phyloP scores from a whole-genome alignment of 257 asterid species.

The Jacaranda copaia region DNA sequence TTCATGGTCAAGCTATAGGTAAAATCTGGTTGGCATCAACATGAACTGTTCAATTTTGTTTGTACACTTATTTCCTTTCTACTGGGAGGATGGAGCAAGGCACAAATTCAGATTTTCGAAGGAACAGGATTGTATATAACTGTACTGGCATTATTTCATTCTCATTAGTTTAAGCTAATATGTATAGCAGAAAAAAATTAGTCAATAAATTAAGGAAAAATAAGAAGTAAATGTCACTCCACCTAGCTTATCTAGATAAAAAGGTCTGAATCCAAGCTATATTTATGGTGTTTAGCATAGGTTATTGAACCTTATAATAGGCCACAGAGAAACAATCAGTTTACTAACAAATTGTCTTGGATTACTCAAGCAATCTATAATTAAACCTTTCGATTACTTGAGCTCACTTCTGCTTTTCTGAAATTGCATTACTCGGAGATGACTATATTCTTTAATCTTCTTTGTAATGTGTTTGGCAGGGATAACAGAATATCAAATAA shows the following conservation, averaged over 20 bases:
- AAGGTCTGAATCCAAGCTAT: not conserved
- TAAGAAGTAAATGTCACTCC: not conserved
- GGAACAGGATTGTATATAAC: not conserved
- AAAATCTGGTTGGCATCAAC: not conserved
- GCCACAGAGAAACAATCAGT: not conserved
- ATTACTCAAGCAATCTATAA: not conserved
- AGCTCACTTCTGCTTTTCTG: not conserved
- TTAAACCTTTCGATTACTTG: not conserved
- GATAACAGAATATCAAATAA: not conserved
- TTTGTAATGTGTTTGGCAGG: not conserved
- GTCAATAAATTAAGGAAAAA: not conserved
- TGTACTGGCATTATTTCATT: not conserved
- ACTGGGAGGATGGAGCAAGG: not conserved
- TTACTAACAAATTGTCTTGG: not conserved
- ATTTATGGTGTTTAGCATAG: not conserved
- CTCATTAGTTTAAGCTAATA: not conserved
- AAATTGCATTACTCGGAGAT: not conserved
- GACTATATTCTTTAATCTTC: not conserved
- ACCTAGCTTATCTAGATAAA: constrained; percentile 14
- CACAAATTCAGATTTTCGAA: not conserved
- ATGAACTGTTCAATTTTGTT: not conserved
- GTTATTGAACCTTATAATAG: not conserved
- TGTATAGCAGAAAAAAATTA: not conserved
- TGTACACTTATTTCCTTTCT: not conserved
- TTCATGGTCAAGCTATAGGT: not conserved